phyloP scores from a whole-genome alignment of 805 yeast species.

The Candida khao-thaluensis region DNA sequence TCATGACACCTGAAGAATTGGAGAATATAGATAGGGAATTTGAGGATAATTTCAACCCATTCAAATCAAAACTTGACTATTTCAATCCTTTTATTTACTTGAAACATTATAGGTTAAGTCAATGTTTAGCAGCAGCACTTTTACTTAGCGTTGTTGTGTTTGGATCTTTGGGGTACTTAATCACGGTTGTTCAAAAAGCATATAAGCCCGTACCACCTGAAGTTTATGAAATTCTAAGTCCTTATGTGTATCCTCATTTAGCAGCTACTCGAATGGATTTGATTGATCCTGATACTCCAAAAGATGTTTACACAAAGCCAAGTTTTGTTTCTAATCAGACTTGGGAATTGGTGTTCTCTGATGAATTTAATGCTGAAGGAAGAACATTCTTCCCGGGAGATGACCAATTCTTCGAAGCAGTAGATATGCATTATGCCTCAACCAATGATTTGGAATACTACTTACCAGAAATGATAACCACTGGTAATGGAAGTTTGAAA shows the following conservation, averaged over 20 bases:
- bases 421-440: constrained; percentile 36
- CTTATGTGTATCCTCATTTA: constrained; percentile 56
- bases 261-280: constrained; percentile 59
- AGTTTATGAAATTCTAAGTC: constrained; percentile 41
- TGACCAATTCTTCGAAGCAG: constrained; percentile 39
- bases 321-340: constrained; percentile 30
- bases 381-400: constrained; percentile 39
- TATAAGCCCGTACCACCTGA: constrained; percentile 14
- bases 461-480: constrained; percentile 36
- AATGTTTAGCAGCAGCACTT: constrained; percentile 12
- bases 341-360: constrained; percentile 38
- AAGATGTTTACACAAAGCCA: constrained; percentile 44
- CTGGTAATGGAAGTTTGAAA: constrained; percentile 32
- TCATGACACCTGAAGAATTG: constrained; percentile 14
- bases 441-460: constrained; percentile 41
- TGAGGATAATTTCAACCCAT: constrained; percentile 10
- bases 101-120: constrained; percentile 11
- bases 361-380: constrained; percentile 40
- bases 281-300: constrained; percentile 74
- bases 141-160: constrained; percentile 13
- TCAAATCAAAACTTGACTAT: constrained; percentile 12
- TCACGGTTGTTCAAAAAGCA: constrained; percentile 8
- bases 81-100: constrained; percentile 13
- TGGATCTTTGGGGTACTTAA: constrained; percentile 17
- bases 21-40: constrained; percentile 14